phyloP scores from a whole-genome alignment of 345 rosid species.

The Dipteronia sinensis region DNA sequence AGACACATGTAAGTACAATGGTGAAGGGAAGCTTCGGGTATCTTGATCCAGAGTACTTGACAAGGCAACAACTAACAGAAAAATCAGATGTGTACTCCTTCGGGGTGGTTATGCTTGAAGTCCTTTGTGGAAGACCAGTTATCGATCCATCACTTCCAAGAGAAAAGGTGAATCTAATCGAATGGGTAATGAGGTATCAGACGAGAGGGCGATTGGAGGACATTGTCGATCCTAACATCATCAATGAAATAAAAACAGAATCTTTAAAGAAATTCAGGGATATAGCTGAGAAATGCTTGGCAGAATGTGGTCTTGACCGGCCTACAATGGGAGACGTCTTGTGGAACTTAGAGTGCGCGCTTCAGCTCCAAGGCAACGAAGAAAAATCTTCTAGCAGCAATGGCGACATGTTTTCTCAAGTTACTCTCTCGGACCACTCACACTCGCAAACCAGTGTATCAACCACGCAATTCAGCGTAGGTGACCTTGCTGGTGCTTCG shows the following conservation, averaged over 20 bases:
- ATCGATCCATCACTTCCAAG: conserved; percentile 58
- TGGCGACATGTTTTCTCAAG: conserved; percentile 6
- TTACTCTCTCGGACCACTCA: conserved; percentile 11
- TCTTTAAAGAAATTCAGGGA: conserved; percentile 55
- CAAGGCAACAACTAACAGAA: conserved; percentile 53
- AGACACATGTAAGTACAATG: conserved; percentile 74
- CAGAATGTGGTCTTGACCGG: conserved; percentile 41
- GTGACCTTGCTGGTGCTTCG: conserved; percentile 50
- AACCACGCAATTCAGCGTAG: conserved; percentile 33
- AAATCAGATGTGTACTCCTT: conserved; percentile 73
- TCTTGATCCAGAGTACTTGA: conserved; percentile 66
- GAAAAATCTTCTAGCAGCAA: conserved; percentile 28
- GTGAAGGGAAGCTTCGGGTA: conserved; percentile 80
- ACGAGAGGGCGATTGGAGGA: conserved; percentile 44
- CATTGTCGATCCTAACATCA: conserved; percentile 49
- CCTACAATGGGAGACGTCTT: conserved; percentile 71
- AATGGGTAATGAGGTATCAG: conserved; percentile 52
- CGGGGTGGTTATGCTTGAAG: conserved; percentile 71
- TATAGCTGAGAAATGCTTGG: conserved; percentile 66
- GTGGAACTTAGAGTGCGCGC: conserved; percentile 70
- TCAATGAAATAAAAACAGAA: conserved; percentile 44
- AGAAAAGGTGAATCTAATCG: conserved; percentile 56
- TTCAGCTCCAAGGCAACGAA: conserved; percentile 45
- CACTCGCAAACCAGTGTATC: conserved; percentile 30
- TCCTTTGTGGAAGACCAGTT: conserved; percentile 58